phyloP scores from a whole-genome alignment of 805 yeast species.

The Suhomyces prunicola region DNA sequence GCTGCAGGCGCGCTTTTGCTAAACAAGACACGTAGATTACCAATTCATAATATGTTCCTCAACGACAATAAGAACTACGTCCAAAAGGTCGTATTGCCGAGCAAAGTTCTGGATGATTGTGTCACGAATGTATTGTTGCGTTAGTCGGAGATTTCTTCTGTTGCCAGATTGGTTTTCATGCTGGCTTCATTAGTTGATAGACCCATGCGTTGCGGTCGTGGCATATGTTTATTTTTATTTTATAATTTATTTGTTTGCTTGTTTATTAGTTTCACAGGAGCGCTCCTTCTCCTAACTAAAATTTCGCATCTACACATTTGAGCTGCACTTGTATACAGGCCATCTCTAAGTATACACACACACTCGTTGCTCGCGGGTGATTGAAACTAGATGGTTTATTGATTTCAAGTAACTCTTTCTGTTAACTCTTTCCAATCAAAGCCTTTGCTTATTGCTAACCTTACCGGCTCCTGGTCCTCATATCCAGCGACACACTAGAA shows the following conservation, averaged over 20 bases:
- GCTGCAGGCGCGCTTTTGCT: neutral
- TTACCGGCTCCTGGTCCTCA: constrained; percentile 1
- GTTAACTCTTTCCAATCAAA: neutral
- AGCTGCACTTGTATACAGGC: neutral
- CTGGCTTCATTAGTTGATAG: neutral
- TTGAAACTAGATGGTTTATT: neutral
- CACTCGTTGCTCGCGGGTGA: neutral
- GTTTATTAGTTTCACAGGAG: neutral
- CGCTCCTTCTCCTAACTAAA: neutral
- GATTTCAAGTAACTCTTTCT: neutral
- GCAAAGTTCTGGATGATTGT: neutral
- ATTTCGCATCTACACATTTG: neutral
- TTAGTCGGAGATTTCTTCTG: neutral
- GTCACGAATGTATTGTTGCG: neutral
- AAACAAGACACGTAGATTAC: neutral
- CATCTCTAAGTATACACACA: neutral
- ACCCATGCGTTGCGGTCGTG: neutral
- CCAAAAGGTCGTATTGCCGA: neutral
- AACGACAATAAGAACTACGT: neutral
- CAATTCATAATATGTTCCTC: neutral
- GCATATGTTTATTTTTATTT: neutral
- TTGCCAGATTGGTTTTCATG: neutral
- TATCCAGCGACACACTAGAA: constrained; percentile 2
- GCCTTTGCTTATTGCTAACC: neutral
- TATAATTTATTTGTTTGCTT: neutral